phyloP scores from a whole-genome alignment of 352 stramenopile species.

The Peronospora destructor region DNA sequence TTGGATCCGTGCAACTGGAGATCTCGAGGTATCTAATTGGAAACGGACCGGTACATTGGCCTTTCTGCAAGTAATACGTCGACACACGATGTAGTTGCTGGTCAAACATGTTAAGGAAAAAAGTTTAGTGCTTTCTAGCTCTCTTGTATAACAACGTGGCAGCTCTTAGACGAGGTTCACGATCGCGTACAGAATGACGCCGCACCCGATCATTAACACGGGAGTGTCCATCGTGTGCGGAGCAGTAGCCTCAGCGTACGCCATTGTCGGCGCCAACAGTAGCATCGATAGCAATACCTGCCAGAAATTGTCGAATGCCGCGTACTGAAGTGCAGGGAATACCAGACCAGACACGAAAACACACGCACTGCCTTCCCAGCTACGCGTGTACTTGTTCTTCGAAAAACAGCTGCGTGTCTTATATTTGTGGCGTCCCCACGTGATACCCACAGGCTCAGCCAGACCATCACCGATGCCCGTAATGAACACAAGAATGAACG shows the following conservation, averaged over 20 bases:
- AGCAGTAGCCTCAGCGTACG: constrained; percentile 75
- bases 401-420: constrained; percentile 78
- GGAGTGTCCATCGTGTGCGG: constrained; percentile 84
- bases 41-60: background rate
- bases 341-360: constrained; percentile 75
- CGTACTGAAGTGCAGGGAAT: constrained; percentile 72
- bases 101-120: constrained; percentile 19
- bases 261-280: constrained; percentile 70
- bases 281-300: constrained; percentile 74
- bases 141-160: constrained; percentile 7
- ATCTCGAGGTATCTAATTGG: constrained; percentile 28
- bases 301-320: constrained; percentile 69
- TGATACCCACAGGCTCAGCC: constrained; percentile 71
- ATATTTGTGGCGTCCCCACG: constrained; percentile 81
- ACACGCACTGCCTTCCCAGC: constrained; percentile 74
- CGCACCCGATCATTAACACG: constrained; percentile 75
- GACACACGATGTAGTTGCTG: constrained; percentile 1
- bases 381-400: constrained; percentile 79
- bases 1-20: constrained; percentile 47
- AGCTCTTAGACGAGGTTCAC: constrained; percentile 37
- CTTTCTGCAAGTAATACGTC: constrained; percentile 1
- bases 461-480: constrained; percentile 72
- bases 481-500: constrained; percentile 80
- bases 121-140: constrained; percentile 9
- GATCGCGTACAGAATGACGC: constrained; percentile 67